These are phyloP conservation scores for Cynara cardunculus DNA, from an alignment of 129 eudicot genomes.

Conservation along the genomic window DNA sequence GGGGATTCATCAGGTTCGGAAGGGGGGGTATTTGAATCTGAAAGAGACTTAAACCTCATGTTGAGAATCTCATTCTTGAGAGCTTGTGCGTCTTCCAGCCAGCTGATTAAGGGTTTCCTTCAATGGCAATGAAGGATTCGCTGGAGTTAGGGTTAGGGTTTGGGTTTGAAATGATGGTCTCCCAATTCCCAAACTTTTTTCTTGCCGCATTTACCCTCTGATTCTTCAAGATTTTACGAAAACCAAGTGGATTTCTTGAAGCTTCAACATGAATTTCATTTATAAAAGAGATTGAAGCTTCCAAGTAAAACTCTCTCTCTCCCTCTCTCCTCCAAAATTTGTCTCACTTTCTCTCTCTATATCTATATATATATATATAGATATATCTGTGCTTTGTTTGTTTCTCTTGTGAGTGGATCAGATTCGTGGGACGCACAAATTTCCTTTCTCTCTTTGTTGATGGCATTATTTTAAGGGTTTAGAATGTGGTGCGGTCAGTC, in stretches of 20 bases:
- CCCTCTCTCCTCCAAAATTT: conserved; percentile 5
- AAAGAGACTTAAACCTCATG: conserved; percentile 24
- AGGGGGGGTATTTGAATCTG: conserved; percentile 28
- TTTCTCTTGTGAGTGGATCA: conserved; percentile 28
- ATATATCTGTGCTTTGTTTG: conserved; percentile 10
- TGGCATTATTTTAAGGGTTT: conserved; percentile 5
- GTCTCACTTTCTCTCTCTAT: conserved; percentile 23
- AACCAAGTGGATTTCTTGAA: conserved; percentile 12
- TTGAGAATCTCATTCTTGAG: conserved; percentile 9
- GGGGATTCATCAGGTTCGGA: conserved; percentile 32
- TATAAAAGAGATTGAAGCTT: conserved; percentile 18
- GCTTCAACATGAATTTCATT: conserved; percentile 16
- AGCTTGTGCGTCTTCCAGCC: not conserved
- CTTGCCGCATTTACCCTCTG: conserved; percentile 17
- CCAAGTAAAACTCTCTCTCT: conserved; percentile 15
- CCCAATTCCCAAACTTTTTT: conserved; percentile 10
- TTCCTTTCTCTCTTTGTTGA: not conserved
- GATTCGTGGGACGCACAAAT: conserved; percentile 46
- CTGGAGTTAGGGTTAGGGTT: conserved; percentile 28
- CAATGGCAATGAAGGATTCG: conserved; percentile 21
- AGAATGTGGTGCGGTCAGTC: conserved; percentile 27
- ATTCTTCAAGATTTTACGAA: conserved; percentile 6
- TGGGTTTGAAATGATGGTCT: not conserved
- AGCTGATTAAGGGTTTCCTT: conserved; percentile 3
- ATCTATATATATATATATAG: not conserved